These are phyloP conservation scores for Periglandula ipomoeae DNA, from an alignment of 2,329 filamentous ascomycete genomes.

Conservation along the genomic window DNA sequence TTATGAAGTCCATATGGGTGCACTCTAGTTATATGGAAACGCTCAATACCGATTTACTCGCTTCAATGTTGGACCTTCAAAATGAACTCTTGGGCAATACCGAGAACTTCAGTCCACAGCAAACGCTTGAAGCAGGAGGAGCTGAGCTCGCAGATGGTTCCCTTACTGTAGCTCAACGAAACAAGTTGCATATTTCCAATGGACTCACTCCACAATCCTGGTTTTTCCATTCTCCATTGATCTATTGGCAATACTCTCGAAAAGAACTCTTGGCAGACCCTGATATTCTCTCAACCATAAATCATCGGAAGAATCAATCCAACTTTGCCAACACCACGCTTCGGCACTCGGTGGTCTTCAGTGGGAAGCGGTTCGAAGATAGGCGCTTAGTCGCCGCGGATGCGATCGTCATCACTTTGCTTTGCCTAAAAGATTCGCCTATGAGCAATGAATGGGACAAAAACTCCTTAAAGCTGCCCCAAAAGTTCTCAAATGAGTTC, in stretches of 20 bases:
- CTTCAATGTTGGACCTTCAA: slow-evolving; percentile 60
- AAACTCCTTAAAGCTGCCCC: slow-evolving; percentile 44
- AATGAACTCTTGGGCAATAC: slow-evolving; percentile 57
- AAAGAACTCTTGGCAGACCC: slow-evolving; percentile 48
- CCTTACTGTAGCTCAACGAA: slow-evolving; percentile 36
- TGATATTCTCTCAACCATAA: slow-evolving; percentile 61
- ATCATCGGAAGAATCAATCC: slow-evolving; percentile 49
- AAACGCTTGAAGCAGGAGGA: slow-evolving; percentile 18
- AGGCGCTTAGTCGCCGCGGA: slow-evolving; percentile 61
- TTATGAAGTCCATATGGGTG: slow-evolving; percentile 75
- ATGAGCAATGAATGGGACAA: slow-evolving; percentile 58
- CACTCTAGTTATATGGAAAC: slow-evolving; percentile 75
- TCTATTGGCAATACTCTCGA: slow-evolving; percentile 68
- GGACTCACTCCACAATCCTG: slow-evolving; percentile 54
- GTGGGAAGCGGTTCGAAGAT: slow-evolving; percentile 67
- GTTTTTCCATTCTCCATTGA: slow-evolving; percentile 75
- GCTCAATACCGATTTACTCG: slow-evolving; percentile 54
- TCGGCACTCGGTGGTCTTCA: slow-evolving; percentile 71
- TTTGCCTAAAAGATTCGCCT: slow-evolving; percentile 57
- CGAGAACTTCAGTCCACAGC: slow-evolving; percentile 42
- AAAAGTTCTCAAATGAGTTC: slow-evolving; percentile 45
- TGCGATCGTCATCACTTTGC: slow-evolving; percentile 67
- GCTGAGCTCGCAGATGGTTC: slow-evolving; percentile 22
- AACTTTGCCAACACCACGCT: slow-evolving; percentile 66
- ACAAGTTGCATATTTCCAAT: slow-evolving; percentile 50